phyloP scores from a whole-genome alignment of 176 grass and related monocot species.

The Juncus inflexus region DNA sequence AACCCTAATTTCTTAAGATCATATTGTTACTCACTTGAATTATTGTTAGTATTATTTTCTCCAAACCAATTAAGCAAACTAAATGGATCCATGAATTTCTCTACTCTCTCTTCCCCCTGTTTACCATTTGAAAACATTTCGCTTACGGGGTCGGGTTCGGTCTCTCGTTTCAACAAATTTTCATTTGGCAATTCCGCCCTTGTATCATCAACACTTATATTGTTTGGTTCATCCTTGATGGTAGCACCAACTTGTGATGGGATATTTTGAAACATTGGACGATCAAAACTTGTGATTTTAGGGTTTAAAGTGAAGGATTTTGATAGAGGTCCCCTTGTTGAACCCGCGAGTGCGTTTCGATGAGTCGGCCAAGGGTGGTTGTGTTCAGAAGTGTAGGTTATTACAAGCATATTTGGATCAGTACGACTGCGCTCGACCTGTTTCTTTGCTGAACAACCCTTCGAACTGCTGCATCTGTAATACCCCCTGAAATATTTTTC shows the following conservation, averaged over 20 bases:
- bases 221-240: conserved; percentile 19
- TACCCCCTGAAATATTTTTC: conserved; percentile 46
- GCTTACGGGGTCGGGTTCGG: conserved; percentile 27
- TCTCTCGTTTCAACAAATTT: conserved; percentile 34
- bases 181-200: conserved; percentile 14
- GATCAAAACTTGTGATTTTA: neutral
- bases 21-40: neutral
- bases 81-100: conserved; percentile 42
- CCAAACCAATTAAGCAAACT: conserved; percentile 43
- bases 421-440: conserved; percentile 99
- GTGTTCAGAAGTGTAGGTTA: conserved; percentile 99
- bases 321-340: conserved; percentile 32
- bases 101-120: conserved; percentile 20
- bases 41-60: neutral
- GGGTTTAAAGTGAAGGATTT: conserved; percentile 6
- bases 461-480: conserved; percentile 98
- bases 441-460: conserved; percentile 90
- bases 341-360: conserved; percentile 84
- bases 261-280: neutral
- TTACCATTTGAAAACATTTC: conserved; percentile 36
- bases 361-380: conserved; percentile 97
- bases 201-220: conserved; percentile 10
- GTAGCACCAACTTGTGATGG: neutral
- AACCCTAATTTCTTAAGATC: neutral
- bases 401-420: conserved; percentile 89